Conservation (phyloP, 2,329 filamentous ascomycete genomes). For the Penicillium sp. region DNA sequence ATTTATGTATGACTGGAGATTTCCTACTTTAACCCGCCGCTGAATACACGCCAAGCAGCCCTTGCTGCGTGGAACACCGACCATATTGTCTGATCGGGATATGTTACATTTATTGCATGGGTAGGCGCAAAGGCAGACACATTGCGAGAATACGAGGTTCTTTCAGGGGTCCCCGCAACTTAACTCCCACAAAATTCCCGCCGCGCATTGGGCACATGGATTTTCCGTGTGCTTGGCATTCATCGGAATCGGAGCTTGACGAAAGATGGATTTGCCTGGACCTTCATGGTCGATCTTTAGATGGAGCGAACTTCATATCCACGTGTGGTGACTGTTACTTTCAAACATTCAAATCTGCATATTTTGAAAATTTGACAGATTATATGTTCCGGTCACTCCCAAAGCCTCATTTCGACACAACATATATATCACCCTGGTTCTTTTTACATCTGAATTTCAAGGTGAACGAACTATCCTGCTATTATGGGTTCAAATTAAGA, state of each 20-base stretch:
- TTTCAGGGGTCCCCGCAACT: background rate
- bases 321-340: too few species aligned
- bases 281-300: too few species aligned
- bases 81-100: constrained; percentile 12
- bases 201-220: too few species aligned
- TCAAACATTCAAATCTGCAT: too few species aligned
- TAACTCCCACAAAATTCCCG: background rate
- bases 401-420: background rate
- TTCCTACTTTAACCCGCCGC: constrained; percentile 25
- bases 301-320: background rate
- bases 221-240: background rate
- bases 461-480: too few species aligned
- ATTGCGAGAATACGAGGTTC: constrained; percentile 9
- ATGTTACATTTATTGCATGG: background rate
- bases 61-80: constrained; percentile 24
- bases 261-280: background rate
- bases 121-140: background rate
- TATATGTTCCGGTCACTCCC: background rate
- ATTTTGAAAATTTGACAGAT: background rate
- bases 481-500: too few species aligned
- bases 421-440: background rate
- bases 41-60: constrained; percentile 25
- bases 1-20: too few species aligned
- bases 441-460: background rate
- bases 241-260: background rate